Percentiles rank a stretch among this genome's conserved stretches.
Evolutionary conservation across 2,329 filamentous ascomycete genomes (phyloP).

Genomic region (Raffaelea ambrosiae): DNA sequence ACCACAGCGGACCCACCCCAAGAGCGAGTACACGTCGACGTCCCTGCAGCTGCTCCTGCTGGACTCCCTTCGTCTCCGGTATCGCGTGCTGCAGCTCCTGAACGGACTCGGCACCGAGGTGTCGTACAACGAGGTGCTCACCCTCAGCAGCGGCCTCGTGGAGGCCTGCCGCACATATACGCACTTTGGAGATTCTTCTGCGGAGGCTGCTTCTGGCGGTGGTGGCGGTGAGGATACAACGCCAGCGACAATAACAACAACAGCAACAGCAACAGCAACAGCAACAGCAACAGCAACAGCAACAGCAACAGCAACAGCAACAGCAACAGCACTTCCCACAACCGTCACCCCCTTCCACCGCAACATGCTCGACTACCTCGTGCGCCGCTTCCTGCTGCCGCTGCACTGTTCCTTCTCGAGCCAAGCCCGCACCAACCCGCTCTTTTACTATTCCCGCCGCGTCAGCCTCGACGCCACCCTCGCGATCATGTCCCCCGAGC

Average conservation of each 20-base stretch:
- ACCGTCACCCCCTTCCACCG: conserved; percentile 28
- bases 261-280: too few relatives aligned
- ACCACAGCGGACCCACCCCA: too few relatives aligned
- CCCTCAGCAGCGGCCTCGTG: conserved; percentile 16
- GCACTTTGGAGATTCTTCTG: too few relatives aligned
- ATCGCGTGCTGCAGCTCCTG: conserved; percentile 24
- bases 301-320: too few relatives aligned
- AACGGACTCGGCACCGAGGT: conserved; percentile 23
- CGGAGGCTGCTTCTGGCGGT: conserved; percentile 10
- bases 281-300: too few relatives aligned
- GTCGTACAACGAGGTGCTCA: conserved; percentile 25
- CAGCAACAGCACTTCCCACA: too few relatives aligned
- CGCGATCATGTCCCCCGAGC: conserved; percentile 25
- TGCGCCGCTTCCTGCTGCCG: conserved; percentile 45
- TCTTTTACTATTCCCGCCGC: conserved; percentile 41
- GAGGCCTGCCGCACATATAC: neutral
- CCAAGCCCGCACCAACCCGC: conserved; percentile 31
- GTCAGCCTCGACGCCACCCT: conserved; percentile 34
- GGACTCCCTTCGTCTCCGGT: conserved; percentile 25
- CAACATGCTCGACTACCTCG: conserved; percentile 41
- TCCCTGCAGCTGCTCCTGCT: conserved; percentile 27
- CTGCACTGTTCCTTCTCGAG: conserved; percentile 42
- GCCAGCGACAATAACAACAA: too few relatives aligned
- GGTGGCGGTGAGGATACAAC: neutral
- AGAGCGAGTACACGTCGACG: conserved; percentile 18